These are phyloP conservation scores for Cyathus striatus DNA, from an alignment of 768 basidiomycete species.

Conservation along the genomic window DNA sequence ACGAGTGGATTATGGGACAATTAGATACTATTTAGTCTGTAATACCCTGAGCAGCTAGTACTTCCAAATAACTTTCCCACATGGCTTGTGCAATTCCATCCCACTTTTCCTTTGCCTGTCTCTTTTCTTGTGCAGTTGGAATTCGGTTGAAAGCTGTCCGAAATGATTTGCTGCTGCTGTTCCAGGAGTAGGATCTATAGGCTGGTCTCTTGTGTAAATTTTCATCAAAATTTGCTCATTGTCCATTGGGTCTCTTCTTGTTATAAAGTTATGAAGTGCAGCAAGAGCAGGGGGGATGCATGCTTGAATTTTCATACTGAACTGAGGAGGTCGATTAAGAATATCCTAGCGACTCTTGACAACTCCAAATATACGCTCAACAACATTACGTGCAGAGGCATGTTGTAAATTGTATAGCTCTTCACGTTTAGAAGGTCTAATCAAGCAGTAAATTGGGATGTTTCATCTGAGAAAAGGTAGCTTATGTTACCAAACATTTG, in stretches of 20 bases:
- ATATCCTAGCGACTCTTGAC: slow-evolving; percentile 19
- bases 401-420: slow-evolving; percentile 39
- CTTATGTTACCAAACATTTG: slow-evolving; percentile 11
- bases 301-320: slow-evolving; percentile 11
- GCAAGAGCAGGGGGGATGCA: slow-evolving; percentile 14
- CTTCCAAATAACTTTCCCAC: slow-evolving; percentile 11
- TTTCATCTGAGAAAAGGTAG: background rate
- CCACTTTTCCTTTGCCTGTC: slow-evolving; percentile 3
- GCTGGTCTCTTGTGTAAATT: background rate
- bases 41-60: background rate
- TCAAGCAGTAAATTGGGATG: slow-evolving; percentile 2
- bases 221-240: slow-evolving; percentile 5
- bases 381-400: slow-evolving; percentile 29
- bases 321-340: slow-evolving; percentile 12
- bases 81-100: slow-evolving; percentile 11
- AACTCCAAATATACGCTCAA: slow-evolving; percentile 34
- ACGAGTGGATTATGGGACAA: background rate
- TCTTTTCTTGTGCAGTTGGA: too few species aligned
- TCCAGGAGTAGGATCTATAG: background rate
- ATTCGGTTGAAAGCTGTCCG: too few species aligned
- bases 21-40: background rate
- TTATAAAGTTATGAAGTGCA: slow-evolving; percentile 17
- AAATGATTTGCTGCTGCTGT: slow-evolving; percentile 7
- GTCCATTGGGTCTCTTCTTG: slow-evolving; percentile 10
- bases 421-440: slow-evolving; percentile 26